phyloP scores from a whole-genome alignment of 2,329 filamentous ascomycete genomes.

The Botrytis fragariae region DNA sequence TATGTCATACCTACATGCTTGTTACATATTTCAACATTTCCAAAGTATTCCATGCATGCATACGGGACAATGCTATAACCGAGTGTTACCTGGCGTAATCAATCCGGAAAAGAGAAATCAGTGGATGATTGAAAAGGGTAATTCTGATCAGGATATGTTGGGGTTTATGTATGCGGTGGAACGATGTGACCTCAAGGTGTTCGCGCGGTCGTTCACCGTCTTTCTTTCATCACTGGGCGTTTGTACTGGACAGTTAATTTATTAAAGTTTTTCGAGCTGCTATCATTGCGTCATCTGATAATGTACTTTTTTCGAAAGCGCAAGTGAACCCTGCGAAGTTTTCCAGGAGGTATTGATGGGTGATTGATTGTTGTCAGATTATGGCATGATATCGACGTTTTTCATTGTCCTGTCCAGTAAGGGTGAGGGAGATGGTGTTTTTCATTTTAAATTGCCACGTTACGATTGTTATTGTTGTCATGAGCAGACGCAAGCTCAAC shows the following conservation, averaged over 20 bases:
- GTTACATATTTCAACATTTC: not conserved
- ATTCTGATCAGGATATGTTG: not conserved
- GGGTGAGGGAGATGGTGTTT: not conserved
- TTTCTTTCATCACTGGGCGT: not conserved
- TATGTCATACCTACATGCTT: not conserved
- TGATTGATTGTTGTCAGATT: not conserved
- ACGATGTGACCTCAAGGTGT: not conserved
- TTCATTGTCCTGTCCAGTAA: not conserved
- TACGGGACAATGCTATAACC: not conserved
- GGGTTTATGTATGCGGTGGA: not conserved
- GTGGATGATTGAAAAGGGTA: not conserved
- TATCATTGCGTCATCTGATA: conserved; percentile 1
- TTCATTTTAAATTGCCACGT: not conserved
- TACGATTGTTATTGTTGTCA: not conserved
- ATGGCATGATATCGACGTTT: not conserved
- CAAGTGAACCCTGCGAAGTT: not conserved
- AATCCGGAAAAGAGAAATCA: not conserved
- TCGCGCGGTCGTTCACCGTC: conserved; percentile 1
- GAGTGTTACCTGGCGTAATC: not conserved
- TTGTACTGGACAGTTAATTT: not conserved
- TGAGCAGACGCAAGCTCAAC: not conserved
- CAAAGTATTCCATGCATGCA: not conserved
- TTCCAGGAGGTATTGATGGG: not conserved
- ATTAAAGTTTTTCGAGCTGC: not conserved
- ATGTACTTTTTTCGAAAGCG: not conserved